Percentiles rank a stretch among this genome's conserved stretches.
These are phyloP conservation scores for Psilocybe azurescens DNA, from an alignment of 768 basidiomycete species.

Conservation along the genomic window DNA sequence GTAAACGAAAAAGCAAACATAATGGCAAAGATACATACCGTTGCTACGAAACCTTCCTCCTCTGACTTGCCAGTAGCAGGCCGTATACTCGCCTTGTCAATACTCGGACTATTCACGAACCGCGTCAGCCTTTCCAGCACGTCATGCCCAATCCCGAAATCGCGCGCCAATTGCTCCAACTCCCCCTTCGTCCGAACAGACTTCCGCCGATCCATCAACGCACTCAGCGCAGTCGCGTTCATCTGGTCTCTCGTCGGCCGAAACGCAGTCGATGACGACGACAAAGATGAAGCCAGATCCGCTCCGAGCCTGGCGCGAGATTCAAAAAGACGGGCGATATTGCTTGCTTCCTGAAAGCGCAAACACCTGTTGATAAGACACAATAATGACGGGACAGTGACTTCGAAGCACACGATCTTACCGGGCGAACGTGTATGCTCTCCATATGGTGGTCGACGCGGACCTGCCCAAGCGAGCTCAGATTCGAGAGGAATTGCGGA, in stretches of 20 bases:
- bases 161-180: constrained; percentile 53
- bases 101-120: constrained; percentile 69
- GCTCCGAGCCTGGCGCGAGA: constrained; percentile 50
- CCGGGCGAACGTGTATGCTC: constrained; percentile 35
- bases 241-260: constrained; percentile 56
- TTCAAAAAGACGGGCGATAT: constrained; percentile 51
- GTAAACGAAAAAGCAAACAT: background rate
- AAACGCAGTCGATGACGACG: constrained; percentile 33
- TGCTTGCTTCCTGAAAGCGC: constrained; percentile 22
- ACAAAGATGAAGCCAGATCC: constrained; percentile 40
- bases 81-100: constrained; percentile 50
- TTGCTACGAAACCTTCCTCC: constrained; percentile 54
- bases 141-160: constrained; percentile 58
- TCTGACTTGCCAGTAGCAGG: constrained; percentile 53
- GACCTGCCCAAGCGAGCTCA: constrained; percentile 70
- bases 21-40: constrained; percentile 42
- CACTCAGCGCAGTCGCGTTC: constrained; percentile 54
- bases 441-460: constrained; percentile 70
- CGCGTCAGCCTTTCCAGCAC: constrained; percentile 57
- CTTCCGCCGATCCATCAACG: constrained; percentile 71
- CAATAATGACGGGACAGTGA: constrained; percentile 1
- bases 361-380: constrained; percentile 15
- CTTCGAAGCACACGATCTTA: constrained; percentile 40
- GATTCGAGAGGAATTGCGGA: constrained; percentile 71
- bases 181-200: constrained; percentile 42